Evolutionary conservation across 2,329 filamentous ascomycete genomes (phyloP), one percentile per base, ranked within the genome.

Genomic region (Colletotrichum cuscutae): DNA sequence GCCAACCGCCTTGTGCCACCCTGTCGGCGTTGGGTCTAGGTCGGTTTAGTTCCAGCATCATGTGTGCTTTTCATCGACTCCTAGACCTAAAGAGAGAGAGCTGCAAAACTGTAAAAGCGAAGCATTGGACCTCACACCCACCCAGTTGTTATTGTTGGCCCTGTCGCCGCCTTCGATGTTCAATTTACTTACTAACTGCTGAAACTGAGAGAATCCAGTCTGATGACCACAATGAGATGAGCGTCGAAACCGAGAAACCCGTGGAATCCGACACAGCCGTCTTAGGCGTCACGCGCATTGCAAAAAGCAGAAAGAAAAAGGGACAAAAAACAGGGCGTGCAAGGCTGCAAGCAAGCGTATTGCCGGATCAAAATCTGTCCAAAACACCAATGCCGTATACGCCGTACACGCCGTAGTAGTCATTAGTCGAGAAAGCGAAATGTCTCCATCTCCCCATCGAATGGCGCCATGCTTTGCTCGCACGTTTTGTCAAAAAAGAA

Each of bases 1-100:
- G 59, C 65, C 70, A 72, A 22, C 70, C 70, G 70, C 59, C 65
- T 60, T 35, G 42, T 69, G 70, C 69, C 59, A 46, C 30, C 53
- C 42, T 28, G 30, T 54, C 59, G 65, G 58, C 26, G 37, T 12
- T 30, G 30, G 22, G 61, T 30, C 22, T 42, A 64, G 5, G 19
- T 42, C 49, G 42, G 37, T 9, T 42, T 62, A 22, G 42, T 9
- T 46, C 61, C 22, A n/a, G 19, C 24, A 49, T 24, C 54, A 32
- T 11, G 19, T 60, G 42, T 54, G 28, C 49, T 53, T n/a, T 49
- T 19, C 42, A 19, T 42, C 37, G 37, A 42, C 37, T 42, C 19
- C 42, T 49, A n/a, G 42, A 8, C 15, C 19, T 7, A 2, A 19
- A 42, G 37, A 42, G 42, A 49, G 19, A 49, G 42, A 49, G 46